These are phyloP conservation scores for Tricholoma furcatifolium DNA, from an alignment of 768 basidiomycete species.

Conservation along the genomic window DNA sequence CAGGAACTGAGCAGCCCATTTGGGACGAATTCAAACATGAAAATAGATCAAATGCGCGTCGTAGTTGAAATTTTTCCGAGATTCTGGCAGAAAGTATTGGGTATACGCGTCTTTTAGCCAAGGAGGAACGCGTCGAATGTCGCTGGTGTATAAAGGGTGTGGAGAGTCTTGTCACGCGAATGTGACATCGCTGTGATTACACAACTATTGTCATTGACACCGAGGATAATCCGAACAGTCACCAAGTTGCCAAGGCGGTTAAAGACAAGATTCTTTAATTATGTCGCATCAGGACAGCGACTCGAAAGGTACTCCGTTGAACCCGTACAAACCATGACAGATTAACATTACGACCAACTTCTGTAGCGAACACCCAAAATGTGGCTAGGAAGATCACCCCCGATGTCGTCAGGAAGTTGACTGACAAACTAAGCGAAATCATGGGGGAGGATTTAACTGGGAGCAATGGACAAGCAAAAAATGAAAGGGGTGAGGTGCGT, in stretches of 20 bases:
- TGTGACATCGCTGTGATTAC: not conserved
- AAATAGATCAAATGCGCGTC: not conserved
- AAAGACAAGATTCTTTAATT: not conserved
- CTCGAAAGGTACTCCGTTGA: not conserved
- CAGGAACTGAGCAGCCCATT: constrained; percentile 14
- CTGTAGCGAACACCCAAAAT: constrained; percentile 29
- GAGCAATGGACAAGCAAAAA: constrained; percentile 33
- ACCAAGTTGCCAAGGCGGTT: too few species aligned
- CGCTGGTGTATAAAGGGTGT: not conserved
- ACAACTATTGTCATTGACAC: too few species aligned
- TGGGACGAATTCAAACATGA: constrained; percentile 17
- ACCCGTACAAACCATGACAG: not conserved
- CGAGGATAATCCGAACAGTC: too few species aligned
- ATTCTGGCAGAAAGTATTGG: not conserved
- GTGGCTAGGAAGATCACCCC: constrained; percentile 33
- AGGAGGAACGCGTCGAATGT: constrained; percentile 5
- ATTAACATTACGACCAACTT: not conserved
- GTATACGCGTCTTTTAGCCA: not conserved
- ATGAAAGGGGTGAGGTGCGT: constrained; percentile 67
- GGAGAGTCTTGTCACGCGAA: not conserved
- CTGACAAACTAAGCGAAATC: constrained; percentile 59
- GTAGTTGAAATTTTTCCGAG: not conserved
- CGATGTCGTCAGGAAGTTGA: constrained; percentile 52
- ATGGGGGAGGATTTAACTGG: constrained; percentile 42
- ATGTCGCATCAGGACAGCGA: not conserved